Evolutionary conservation across 768 basidiomycete genomes (phyloP).

Genomic region (Rhizopogon vulgaris): DNA sequence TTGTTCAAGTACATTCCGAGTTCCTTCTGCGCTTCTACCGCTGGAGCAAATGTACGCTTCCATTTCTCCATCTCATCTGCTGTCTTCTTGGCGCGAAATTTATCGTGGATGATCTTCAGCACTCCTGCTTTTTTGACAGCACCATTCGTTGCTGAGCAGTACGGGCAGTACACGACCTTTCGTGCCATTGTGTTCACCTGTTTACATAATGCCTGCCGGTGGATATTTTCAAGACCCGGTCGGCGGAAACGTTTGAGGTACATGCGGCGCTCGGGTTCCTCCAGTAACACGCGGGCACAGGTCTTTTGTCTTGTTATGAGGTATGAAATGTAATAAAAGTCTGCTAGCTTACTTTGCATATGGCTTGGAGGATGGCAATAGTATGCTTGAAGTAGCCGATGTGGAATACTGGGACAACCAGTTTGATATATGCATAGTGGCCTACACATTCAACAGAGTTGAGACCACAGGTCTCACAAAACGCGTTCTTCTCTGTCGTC

Average conservation of each 20-base stretch:
- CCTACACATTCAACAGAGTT: slow-evolving; percentile 93
- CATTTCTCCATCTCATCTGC: slow-evolving; percentile 84
- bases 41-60: slow-evolving; percentile 74
- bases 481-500: slow-evolving; percentile 86
- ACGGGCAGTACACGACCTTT: slow-evolving; percentile 87
- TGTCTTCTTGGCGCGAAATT: slow-evolving; percentile 91
- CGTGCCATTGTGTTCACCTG: slow-evolving; percentile 81
- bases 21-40: slow-evolving; percentile 84
- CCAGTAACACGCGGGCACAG: slow-evolving; percentile 87
- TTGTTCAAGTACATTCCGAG: slow-evolving; percentile 79
- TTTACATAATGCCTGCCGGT: slow-evolving; percentile 76
- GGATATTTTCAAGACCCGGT: slow-evolving; percentile 87
- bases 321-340: not conserved
- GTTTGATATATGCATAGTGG: slow-evolving; percentile 97
- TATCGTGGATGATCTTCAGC: slow-evolving; percentile 96
- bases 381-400: slow-evolving; percentile 98
- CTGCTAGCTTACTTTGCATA: slow-evolving; percentile 73
- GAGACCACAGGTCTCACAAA: slow-evolving; percentile 93
- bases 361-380: slow-evolving; percentile 87
- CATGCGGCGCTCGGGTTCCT: slow-evolving; percentile 76
- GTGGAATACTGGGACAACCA: slow-evolving; percentile 95
- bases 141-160: slow-evolving; percentile 91
- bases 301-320: slow-evolving; percentile 41
- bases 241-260: slow-evolving; percentile 89
- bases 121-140: slow-evolving; percentile 94